phyloP scores from a whole-genome alignment of 192 early-diverging fungal species.

The Pilaira anomala region DNA sequence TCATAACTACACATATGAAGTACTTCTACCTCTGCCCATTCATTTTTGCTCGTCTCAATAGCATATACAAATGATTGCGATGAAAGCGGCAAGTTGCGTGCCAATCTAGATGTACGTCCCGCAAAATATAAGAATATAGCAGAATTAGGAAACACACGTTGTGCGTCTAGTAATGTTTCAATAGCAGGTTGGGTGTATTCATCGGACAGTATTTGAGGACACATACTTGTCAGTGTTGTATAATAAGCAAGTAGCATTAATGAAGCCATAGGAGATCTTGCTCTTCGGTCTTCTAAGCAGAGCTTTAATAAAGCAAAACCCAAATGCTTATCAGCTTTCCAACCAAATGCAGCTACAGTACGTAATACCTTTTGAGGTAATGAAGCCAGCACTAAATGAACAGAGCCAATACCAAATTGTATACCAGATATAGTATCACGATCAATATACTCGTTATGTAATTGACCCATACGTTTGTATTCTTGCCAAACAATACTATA shows the following conservation, averaged over 20 bases:
- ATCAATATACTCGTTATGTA: slow-evolving; percentile 33
- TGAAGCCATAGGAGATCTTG: slow-evolving; percentile 52
- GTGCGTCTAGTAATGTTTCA: slow-evolving; percentile 34
- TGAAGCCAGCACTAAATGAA: slow-evolving; percentile 31
- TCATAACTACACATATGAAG: slow-evolving; percentile 27
- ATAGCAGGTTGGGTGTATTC: slow-evolving; percentile 33
- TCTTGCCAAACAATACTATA: slow-evolving; percentile 40
- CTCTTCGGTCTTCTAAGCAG: slow-evolving; percentile 43
- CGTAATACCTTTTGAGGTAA: slow-evolving; percentile 31
- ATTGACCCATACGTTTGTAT: slow-evolving; percentile 39
- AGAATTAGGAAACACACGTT: slow-evolving; percentile 30
- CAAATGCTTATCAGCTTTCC: slow-evolving; percentile 50
- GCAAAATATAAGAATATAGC: slow-evolving; percentile 34
- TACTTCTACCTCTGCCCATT: slow-evolving; percentile 34
- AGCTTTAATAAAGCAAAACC: slow-evolving; percentile 51
- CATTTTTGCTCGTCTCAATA: slow-evolving; percentile 33
- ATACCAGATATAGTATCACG: slow-evolving; percentile 37
- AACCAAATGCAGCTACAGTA: slow-evolving; percentile 52
- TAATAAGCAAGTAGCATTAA: slow-evolving; percentile 41
- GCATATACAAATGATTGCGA: slow-evolving; percentile 34
- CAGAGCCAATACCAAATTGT: slow-evolving; percentile 39
- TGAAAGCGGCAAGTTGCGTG: slow-evolving; percentile 26
- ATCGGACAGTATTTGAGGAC: slow-evolving; percentile 28
- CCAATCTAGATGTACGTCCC: slow-evolving; percentile 29
- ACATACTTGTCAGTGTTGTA: slow-evolving; percentile 17